Evolutionary conservation across 1,284 basidiomycete genomes (phyloP), one percentile per base, ranked within the genome.

Genomic region (Naganishia albida): DNA sequence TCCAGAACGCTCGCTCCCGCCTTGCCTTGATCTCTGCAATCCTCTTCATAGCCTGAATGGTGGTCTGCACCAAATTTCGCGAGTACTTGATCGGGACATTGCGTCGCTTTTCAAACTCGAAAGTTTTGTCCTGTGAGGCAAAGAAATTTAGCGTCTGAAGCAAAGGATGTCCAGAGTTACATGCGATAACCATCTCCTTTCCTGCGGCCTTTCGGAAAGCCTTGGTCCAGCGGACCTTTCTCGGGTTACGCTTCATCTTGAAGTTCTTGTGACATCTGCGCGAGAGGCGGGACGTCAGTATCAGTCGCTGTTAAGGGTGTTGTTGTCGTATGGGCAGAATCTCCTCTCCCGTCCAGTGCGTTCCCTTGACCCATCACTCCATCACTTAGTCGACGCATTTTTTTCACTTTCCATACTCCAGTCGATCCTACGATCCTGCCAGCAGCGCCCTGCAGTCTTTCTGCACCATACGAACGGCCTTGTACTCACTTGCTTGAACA

Each of bases 181-280:
- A 79, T 75, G 94, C 93, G 74, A 99, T 90, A 15, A 91, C 95
- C 96, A 99, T 99, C 82, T 99, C 96, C 83, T 99, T 99, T 70
- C 96, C 96, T 66, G 93, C 91, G 26, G 96, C 93, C 79, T 95
- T 97, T 72, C 96, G 86, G 86, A 99, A 99, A 18, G 96, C 96
- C 81, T 99, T 99, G 63, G 96, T 99, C 96, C 96, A 99, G 74
- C 92, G 86, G 57, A 99, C 94, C 82, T 99, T 99, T 70, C 96
- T 87, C 54, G 96, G 96, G 82, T 99, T 99, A 57, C 96, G 89
- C 84, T 99, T 99, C 95, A 99, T 97, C 82, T 97, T 97, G 86
- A 97, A 97, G 81, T 96, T 97, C 81, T 97, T 97, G 79, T 95
- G 91, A 77, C 93, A 93, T 83, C 90, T 93, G 50, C 20, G n/a